Conservation (phyloP, 1,284 basidiomycete genomes). For the Leccinum variabile region DNA sequence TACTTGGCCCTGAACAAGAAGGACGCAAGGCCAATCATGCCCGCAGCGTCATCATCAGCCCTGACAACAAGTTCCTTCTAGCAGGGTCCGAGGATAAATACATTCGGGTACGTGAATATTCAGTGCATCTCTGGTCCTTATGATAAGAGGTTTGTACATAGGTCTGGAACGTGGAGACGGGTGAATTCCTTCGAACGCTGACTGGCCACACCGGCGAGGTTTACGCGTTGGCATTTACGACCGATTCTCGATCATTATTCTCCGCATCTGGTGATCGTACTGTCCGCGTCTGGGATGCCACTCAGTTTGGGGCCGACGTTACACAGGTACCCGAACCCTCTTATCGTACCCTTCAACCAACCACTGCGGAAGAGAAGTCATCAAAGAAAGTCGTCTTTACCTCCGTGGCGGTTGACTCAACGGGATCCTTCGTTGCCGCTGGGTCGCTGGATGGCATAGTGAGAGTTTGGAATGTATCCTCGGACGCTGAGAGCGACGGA, state of each 20-base stretch:
- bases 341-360: slow-evolving; percentile 26
- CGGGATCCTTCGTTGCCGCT: slow-evolving; percentile 33
- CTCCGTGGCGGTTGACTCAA: slow-evolving; percentile 29
- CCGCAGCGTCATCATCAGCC: slow-evolving; percentile 36
- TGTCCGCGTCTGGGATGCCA: slow-evolving; percentile 33
- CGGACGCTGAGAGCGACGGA: slow-evolving; percentile 11
- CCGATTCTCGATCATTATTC: slow-evolving; percentile 31
- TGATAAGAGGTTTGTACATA: slow-evolving; percentile 6
- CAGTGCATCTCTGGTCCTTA: background rate
- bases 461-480: slow-evolving; percentile 32
- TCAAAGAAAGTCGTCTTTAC: slow-evolving; percentile 32
- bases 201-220: slow-evolving; percentile 34
- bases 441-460: slow-evolving; percentile 36
- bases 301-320: slow-evolving; percentile 26
- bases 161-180: slow-evolving; percentile 31
- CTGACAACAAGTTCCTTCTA: slow-evolving; percentile 30
- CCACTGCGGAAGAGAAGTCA: slow-evolving; percentile 14
- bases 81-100: slow-evolving; percentile 36
- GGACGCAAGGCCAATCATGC: slow-evolving; percentile 31
- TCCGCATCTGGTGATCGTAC: slow-evolving; percentile 38
- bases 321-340: slow-evolving; percentile 21
- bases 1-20: slow-evolving; percentile 28
- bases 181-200: slow-evolving; percentile 30
- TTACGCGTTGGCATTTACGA: slow-evolving; percentile 35
- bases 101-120: slow-evolving; percentile 28